Evolutionary conservation across 1,284 basidiomycete species (phyloP), one percentile per base, ranked within the genome.

Genomic region (Fomitopsis schrenkii): DNA sequence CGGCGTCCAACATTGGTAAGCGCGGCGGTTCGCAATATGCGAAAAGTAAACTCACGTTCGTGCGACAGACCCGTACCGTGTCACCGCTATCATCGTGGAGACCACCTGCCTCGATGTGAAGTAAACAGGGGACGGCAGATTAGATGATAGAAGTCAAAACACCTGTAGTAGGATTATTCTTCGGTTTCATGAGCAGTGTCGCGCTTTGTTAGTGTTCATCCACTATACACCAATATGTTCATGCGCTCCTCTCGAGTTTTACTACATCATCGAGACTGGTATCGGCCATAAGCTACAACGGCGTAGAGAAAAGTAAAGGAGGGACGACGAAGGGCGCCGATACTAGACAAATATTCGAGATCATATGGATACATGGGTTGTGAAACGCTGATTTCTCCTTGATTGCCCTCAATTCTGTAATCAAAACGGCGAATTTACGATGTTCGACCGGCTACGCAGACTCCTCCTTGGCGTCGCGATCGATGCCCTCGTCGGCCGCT

Each of bases 1-100:
- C 96, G 40, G 97, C 97, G 59, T 98, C 95, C 74, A 99, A 99
- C 85, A 93, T 98, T 70, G 95, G 95, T 93, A 81, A 69, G 83
- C 82, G 66, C 62, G 55, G 66, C 69, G 55, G 71, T 66, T 42
- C 53, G 35, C 3, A 63, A 14, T 60, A 52, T 57, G 9, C 54
- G 26, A 6, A 60, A 41, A 46, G 14, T 36, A 26, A 14, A 26
- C 19, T 64, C 41, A 15, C 42, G 63, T 6, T 65, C 54, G 42
- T 52, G 41, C 62, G 63, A 48, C 65, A 92, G 93, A 96, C 76
- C 92, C 94, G 36, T 96, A 95, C 76, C 90, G 90, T 64, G 93
- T 95, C 61, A 94, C 92, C 42, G 76, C 83, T 70, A 97, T 97
- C 77, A 91, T 98, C 67, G 92, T 96, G 65, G 94, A 97, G 83